Conservation (phyloP, 306 rosid genomes). For the Hippophae tibetana region DNA sequence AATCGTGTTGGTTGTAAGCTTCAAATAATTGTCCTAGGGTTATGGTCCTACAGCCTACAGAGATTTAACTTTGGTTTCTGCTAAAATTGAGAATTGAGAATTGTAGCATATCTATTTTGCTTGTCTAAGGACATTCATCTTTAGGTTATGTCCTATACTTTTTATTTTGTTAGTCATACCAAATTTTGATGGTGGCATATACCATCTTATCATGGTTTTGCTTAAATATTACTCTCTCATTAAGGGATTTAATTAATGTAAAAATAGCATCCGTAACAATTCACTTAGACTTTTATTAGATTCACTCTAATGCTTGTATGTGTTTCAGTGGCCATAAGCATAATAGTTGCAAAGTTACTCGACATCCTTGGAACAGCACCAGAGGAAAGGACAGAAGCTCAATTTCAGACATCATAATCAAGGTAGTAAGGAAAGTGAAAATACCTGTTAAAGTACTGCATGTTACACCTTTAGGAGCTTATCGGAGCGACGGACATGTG, state of each 20-base stretch:
- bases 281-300: neutral
- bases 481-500: slow-evolving; percentile 76
- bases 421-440: slow-evolving; percentile 46
- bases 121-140: no score
- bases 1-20: no score
- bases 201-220: neutral
- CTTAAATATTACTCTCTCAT: neutral
- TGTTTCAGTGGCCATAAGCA: slow-evolving; percentile 47
- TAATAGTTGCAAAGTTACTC: slow-evolving; percentile 52
- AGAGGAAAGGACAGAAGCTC: slow-evolving; percentile 44
- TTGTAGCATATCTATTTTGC: no score
- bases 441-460: slow-evolving; percentile 39
- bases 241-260: neutral
- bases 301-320: slow-evolving; percentile 13
- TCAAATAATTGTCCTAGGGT: no score
- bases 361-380: slow-evolving; percentile 48
- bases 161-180: no score
- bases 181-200: no score
- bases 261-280: neutral
- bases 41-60: no score
- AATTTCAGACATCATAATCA: slow-evolving; percentile 49
- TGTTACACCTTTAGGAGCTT: slow-evolving; percentile 70
- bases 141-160: no score
- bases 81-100: no score
- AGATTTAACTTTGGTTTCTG: no score